Conservation (phyloP, 495 filamentous ascomycete genomes). For the Arthonia radiata region DNA sequence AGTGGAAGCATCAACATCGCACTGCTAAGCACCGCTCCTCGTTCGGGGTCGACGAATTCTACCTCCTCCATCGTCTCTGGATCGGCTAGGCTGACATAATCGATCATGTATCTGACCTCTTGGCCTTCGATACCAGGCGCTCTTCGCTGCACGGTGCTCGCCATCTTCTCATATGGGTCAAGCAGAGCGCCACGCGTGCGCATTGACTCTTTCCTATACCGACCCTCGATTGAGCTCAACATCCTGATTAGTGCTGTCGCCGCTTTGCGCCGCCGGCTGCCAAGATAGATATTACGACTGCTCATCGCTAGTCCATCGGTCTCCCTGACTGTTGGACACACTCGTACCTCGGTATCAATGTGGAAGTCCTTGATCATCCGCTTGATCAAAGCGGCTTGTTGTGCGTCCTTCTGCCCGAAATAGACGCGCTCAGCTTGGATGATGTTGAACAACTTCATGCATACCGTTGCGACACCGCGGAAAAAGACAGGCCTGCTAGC, state of each 20-base stretch:
- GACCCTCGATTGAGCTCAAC: constrained; percentile 41
- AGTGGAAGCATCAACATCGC: constrained; percentile 76
- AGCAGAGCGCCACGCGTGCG: constrained; percentile 36
- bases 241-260: constrained; percentile 46
- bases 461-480: constrained; percentile 82
- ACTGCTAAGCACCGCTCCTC: constrained; percentile 65
- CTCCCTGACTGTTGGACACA: constrained; percentile 55
- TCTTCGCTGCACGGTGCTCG: constrained; percentile 23
- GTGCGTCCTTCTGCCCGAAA: constrained; percentile 94
- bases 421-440: constrained; percentile 71
- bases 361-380: constrained; percentile 74
- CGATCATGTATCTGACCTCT: constrained; percentile 46
- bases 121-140: constrained; percentile 39
- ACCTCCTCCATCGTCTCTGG: constrained; percentile 59
- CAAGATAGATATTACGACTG: constrained; percentile 82
- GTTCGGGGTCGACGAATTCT: constrained; percentile 31
- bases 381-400: constrained; percentile 78
- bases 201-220: constrained; percentile 29
- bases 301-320: constrained; percentile 76
- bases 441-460: constrained; percentile 92
- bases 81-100: constrained; percentile 78
- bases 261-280: constrained; percentile 39
- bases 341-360: constrained; percentile 46
- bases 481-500: constrained; percentile 83
- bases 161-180: constrained; percentile 31